These are phyloP conservation scores for Aegilops speltoides DNA, from an alignment of 176 grass and related monocot genomes.

Conservation along the genomic window DNA sequence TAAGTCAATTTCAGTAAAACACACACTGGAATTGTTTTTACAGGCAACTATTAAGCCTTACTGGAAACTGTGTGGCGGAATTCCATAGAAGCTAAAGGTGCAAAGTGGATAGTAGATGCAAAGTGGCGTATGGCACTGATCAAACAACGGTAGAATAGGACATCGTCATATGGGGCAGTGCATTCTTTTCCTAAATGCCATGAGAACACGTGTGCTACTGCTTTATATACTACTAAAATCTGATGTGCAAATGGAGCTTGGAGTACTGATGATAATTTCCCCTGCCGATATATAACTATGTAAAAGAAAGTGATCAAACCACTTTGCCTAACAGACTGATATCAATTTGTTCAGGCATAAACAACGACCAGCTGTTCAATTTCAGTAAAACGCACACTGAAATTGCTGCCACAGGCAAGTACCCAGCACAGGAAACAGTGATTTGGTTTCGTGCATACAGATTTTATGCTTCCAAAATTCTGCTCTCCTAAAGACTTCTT, in stretches of 20 bases:
- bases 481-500: background rate
- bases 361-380: background rate
- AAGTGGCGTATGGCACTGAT: background rate
- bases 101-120: background rate
- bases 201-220: background rate
- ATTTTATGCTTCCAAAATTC: background rate
- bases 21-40: too few species aligned
- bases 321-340: background rate
- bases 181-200: background rate
- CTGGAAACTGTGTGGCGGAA: background rate
- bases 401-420: background rate
- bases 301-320: background rate
- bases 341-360: background rate
- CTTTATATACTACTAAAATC: background rate
- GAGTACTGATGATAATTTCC: background rate
- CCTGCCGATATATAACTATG: background rate
- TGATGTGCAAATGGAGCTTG: background rate
- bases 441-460: background rate
- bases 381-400: background rate
- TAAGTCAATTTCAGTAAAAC: too few species aligned
- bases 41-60: background rate
- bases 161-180: background rate
- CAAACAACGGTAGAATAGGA: background rate
- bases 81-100: background rate
- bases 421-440: background rate